Base-by-base conservation (phyloP, 1,284 basidiomycete species). In the Cerrena zonata region DNA sequence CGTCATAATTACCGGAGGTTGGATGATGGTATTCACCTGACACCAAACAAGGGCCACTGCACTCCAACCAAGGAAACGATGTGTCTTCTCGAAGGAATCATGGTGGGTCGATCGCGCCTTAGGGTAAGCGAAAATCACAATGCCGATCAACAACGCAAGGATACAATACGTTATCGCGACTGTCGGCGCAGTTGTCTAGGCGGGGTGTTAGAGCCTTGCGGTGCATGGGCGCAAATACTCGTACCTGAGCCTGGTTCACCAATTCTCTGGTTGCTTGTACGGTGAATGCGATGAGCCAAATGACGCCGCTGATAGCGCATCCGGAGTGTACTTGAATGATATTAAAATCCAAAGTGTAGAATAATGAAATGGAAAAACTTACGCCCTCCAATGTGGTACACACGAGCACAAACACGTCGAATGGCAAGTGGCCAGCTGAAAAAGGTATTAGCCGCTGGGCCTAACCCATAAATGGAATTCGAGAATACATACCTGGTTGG, bases 41-140 rank as follows among this genome's bases (percentile, higher is more conserved):
- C 63, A 64, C 78, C 79, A 82, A 5, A 82, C 74, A 42, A 81
- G 64, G 19, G 68, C 72, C 1, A 75, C 74, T 19, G 74, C 73
- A 12, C 69, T 68, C 79, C 79, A 83, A 19, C 80, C 80, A 24
- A 77, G 60, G 65, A 79, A 79, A 45, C 79, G 75, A 61, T 82
- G 80, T 5, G 73, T 71, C 30, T 68, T 69, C 61, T 82, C 78
- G 57, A 80, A 81, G 27, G 65, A 69, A 57, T 80, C 72, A 62
- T 80, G 79, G 47, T 69, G 64, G 42, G 72, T 71, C 39, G 61
- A 63, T 40, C 78, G 71, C 53, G 79, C 63, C n/a, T 66, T 65
- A 0, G 79, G 78, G 57, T 76, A 72, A 2, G 79, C 77, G 55
- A 79, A 76, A 12, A 71, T 54, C 19, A 78, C 68, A 52, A 80